phyloP scores from a whole-genome alignment of 371 early-diverging fungal species.

The Nematocida parisii region DNA sequence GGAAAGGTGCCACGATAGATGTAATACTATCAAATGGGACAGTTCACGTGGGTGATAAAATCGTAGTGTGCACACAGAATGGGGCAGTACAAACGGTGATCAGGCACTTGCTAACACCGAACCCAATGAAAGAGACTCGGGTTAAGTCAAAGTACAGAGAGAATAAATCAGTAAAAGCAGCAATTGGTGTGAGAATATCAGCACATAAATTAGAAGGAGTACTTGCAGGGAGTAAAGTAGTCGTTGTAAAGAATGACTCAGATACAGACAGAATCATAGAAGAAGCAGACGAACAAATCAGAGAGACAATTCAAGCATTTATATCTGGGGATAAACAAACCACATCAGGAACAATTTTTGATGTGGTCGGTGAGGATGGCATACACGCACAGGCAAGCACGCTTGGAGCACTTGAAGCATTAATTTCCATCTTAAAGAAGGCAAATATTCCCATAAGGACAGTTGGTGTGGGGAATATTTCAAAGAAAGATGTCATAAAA shows the following conservation, averaged over 20 bases:
- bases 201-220: conserved; percentile 93
- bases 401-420: conserved; percentile 95
- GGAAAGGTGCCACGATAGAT: conserved; percentile 95
- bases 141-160: conserved; percentile 79
- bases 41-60: conserved; percentile 90
- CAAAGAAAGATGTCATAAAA: conserved; percentile 91
- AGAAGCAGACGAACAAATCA: conserved; percentile 74
- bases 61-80: conserved; percentile 88
- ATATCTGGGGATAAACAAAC: conserved; percentile 56
- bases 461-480: conserved; percentile 94
- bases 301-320: conserved; percentile 55
- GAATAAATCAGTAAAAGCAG: conserved; percentile 91
- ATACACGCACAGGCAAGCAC: conserved; percentile 98
- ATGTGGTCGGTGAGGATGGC: conserved; percentile 72
- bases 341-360: conserved; percentile 42
- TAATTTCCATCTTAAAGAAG: conserved; percentile 84
- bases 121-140: conserved; percentile 94
- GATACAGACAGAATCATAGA: conserved; percentile 92
- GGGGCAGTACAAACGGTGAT: conserved; percentile 92
- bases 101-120: conserved; percentile 89
- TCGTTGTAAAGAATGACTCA: conserved; percentile 75
- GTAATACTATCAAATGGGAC: conserved; percentile 94
- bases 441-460: conserved; percentile 91
- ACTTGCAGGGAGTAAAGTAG: conserved; percentile 90
- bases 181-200: conserved; percentile 91